Evolutionary conservation across 2,329 filamentous ascomycete species (phyloP).

Genomic region (Aspergillus spinulosporus): DNA sequence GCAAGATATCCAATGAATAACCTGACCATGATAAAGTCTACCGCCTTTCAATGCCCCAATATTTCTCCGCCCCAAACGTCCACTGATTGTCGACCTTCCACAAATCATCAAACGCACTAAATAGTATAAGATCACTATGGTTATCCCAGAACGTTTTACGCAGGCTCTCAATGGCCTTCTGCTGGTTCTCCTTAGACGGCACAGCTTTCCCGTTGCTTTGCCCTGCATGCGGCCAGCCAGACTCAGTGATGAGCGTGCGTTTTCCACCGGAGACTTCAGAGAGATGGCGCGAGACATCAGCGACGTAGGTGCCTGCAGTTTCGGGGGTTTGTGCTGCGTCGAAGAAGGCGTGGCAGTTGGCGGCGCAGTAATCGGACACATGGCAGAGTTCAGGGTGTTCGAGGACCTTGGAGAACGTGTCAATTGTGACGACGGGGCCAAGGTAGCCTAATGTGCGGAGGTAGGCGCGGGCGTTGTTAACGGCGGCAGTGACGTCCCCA

Average conservation of each 20-base stretch:
- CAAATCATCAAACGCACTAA: conserved; percentile 74
- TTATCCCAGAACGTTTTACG: conserved; percentile 55
- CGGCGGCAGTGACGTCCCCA: conserved; percentile 55
- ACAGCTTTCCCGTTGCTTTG: conserved; percentile 66
- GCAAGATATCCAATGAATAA: neutral
- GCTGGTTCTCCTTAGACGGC: conserved; percentile 67
- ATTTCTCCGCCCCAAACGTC: conserved; percentile 72
- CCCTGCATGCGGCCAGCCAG: conserved; percentile 78
- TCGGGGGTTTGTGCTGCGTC: conserved; percentile 62
- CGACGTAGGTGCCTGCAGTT: conserved; percentile 67
- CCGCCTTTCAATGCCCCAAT: conserved; percentile 63
- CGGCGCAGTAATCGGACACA: conserved; percentile 73
- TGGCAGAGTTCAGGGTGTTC: conserved; percentile 69
- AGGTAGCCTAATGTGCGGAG: conserved; percentile 65
- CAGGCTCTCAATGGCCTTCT: conserved; percentile 65
- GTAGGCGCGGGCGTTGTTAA: conserved; percentile 57
- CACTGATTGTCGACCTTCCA: conserved; percentile 69
- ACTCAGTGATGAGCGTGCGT: conserved; percentile 73
- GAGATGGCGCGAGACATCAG: conserved; percentile 54
- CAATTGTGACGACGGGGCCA: conserved; percentile 75
- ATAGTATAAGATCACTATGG: conserved; percentile 59
- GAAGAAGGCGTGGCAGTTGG: conserved; percentile 85
- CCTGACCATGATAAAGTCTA: conserved; percentile 1
- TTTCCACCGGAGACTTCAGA: conserved; percentile 54
- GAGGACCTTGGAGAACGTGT: conserved; percentile 71